Evolutionary conservation across 202 grass and related monocot genomes (phyloP).

Genomic region (Schoenoplectus triqueter): DNA sequence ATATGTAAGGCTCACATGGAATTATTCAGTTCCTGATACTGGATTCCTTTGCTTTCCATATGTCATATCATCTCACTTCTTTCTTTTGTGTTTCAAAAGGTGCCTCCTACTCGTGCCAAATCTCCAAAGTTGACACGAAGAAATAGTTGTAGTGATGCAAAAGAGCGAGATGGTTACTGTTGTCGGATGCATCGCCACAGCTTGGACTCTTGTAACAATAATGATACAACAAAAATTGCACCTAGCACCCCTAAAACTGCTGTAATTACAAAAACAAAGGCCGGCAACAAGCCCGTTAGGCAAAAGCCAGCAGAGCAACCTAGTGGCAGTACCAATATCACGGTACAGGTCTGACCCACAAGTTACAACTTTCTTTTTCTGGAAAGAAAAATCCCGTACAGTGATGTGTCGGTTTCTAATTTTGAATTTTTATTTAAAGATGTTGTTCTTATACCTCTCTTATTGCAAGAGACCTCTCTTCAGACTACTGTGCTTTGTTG

Average conservation of each 20-base stretch:
- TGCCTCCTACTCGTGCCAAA: conserved; percentile 85
- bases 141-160: conserved; percentile 81
- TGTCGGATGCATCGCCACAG: conserved; percentile 69
- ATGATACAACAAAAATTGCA: conserved; percentile 48
- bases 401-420: conserved; percentile 40
- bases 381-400: not conserved
- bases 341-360: conserved; percentile 66
- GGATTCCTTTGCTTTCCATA: not conserved
- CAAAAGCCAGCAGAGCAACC: conserved; percentile 42
- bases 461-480: conserved; percentile 45
- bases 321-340: conserved; percentile 49
- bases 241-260: conserved; percentile 30
- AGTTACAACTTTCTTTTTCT: conserved; percentile 28
- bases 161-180: conserved; percentile 56
- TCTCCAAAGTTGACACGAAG: conserved; percentile 80
- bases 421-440: conserved; percentile 60
- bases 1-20: not conserved
- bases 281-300: conserved; percentile 48
- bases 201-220: conserved; percentile 53
- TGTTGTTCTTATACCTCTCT: conserved; percentile 49
- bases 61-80: conserved; percentile 9
- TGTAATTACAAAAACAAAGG: conserved; percentile 47
- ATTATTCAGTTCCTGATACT: not conserved
- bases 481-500: conserved; percentile 48
- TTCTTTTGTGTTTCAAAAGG: conserved; percentile 47